Evolutionary conservation across 768 basidiomycete genomes (phyloP), one percentile per base, ranked within the genome.

Genomic region (Amanita rubescens): DNA sequence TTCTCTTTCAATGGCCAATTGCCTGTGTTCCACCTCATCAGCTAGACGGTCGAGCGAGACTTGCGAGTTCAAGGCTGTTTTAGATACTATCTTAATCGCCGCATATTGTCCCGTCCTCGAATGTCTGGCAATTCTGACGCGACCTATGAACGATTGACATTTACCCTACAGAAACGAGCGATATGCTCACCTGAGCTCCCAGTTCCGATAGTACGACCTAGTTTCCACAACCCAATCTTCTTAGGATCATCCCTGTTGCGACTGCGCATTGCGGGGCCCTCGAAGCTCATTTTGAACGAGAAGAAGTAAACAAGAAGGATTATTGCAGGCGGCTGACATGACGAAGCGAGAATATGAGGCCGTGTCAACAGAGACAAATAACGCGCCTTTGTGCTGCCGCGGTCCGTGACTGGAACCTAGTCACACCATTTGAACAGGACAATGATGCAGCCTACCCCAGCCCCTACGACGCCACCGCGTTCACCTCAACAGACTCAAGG

Each of bases 51-150:
- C 76, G 55, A 90, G 73, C 20, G 86, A 87, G 58, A 80, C 75
- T 35, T 80, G 77, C 45, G 88, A 87, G 51, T 75, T 76, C 53
- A 88, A 69, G 54, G 85, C 69, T 50, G 76, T 71, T 68, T 94
- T 94, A 41, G 87, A 84, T 27, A 98, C 87, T 59, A 95, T 96
- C 74, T 98, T 98, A 67, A 96, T 82, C 8, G 94, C 94, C 34
- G 94, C 92, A 62, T 87, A 85, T 69, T 92, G 84, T 25, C 88
- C 90, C 0, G 90, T 90, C 65, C 80, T 87, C n/a, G 83, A 78
- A 67, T 94, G 89, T 57, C 91, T 78, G 35, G 91, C 93, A 58
- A 96, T 84, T 50, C 89, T 80, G 15, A 98, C 94, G 52, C 89
- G 89, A 50, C 94, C 94, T 96, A 20, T 25, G 12, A 30, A 37